A percentile compares a stretch with the other conserved stretches of the same genome.
Evolutionary conservation across 164 flowering plant genomes (phyloP).

Genomic region (Umbilicus rupestris): DNA sequence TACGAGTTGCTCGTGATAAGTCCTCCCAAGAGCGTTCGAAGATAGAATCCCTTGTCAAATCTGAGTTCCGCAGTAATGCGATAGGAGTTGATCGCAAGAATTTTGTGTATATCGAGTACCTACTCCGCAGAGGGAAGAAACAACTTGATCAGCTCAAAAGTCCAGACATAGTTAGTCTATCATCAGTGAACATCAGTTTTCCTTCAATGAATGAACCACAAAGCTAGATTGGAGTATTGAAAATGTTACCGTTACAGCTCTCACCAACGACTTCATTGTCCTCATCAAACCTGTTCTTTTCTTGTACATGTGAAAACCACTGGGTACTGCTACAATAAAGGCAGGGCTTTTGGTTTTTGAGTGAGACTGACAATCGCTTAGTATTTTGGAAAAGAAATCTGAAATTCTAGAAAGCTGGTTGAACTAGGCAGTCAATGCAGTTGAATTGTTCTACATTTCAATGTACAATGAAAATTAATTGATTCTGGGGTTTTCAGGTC

Average conservation of each 20-base stretch:
- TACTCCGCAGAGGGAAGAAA: constrained; percentile 59
- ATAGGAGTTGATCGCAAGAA: constrained; percentile 51
- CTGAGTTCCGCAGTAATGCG: constrained; percentile 58
- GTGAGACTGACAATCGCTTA: too few species aligned
- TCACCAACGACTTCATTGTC: background rate
- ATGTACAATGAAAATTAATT: too few species aligned
- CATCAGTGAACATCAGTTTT: constrained; percentile 24
- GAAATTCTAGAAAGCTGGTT: too few species aligned
- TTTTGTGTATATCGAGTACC: constrained; percentile 62
- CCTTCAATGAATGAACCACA: constrained; percentile 5
- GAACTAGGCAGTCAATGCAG: too few species aligned
- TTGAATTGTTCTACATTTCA: too few species aligned
- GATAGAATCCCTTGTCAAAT: constrained; percentile 51
- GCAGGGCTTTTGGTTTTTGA: background rate
- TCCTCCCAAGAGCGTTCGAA: constrained; percentile 39
- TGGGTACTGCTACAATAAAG: background rate
- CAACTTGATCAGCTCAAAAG: constrained; percentile 69
- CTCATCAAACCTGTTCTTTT: background rate
- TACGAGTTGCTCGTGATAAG: constrained; percentile 63
- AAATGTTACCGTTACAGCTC: background rate
- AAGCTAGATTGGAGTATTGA: background rate
- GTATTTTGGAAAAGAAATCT: too few species aligned
- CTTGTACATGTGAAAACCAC: background rate
- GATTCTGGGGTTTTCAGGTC: too few species aligned
- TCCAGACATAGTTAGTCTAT: constrained; percentile 37